Percentiles rank a stretch among this genome's conserved stretches.
Conservation (phyloP, 2,329 filamentous ascomycete species). For the Pseudocercospora musae region DNA sequence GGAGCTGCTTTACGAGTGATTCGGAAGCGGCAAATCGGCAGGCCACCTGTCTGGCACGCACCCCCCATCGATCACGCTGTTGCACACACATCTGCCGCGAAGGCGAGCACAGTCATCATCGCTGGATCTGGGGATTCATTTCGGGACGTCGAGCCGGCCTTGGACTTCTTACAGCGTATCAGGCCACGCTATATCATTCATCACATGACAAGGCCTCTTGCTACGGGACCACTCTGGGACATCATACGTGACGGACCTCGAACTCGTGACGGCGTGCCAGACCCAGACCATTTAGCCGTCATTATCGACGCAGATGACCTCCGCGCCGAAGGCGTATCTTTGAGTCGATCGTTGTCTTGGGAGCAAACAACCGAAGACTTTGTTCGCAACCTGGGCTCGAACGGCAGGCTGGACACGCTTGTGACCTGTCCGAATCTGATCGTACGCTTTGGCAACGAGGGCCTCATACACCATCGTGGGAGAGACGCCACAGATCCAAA, state of each 20-base stretch:
- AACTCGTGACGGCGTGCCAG: conserved; percentile 30
- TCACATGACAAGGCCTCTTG: conserved; percentile 35
- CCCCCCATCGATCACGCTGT: conserved; percentile 26
- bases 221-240: conserved; percentile 34
- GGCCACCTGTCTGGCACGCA: conserved; percentile 30
- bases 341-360: conserved; percentile 35
- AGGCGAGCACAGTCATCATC: conserved; percentile 32
- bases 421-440: conserved; percentile 37
- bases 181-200: conserved; percentile 34
- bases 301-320: conserved; percentile 37
- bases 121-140: conserved; percentile 33
- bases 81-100: conserved; percentile 20
- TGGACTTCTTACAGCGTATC: conserved; percentile 34
- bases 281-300: conserved; percentile 34
- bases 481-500: conserved; percentile 35
- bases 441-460: conserved; percentile 35
- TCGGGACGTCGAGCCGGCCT: conserved; percentile 33
- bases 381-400: conserved; percentile 34
- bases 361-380: conserved; percentile 36
- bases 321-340: conserved; percentile 33
- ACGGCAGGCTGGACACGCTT: conserved; percentile 35
- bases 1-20: conserved; percentile 25
- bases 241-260: conserved; percentile 34
- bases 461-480: conserved; percentile 35
- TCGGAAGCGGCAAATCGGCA: conserved; percentile 26